Evolutionary conservation across 2,329 filamentous ascomycete genomes (phyloP), one percentile per base, ranked within the genome.

Genomic region (Grosmannia huntii): DNA sequence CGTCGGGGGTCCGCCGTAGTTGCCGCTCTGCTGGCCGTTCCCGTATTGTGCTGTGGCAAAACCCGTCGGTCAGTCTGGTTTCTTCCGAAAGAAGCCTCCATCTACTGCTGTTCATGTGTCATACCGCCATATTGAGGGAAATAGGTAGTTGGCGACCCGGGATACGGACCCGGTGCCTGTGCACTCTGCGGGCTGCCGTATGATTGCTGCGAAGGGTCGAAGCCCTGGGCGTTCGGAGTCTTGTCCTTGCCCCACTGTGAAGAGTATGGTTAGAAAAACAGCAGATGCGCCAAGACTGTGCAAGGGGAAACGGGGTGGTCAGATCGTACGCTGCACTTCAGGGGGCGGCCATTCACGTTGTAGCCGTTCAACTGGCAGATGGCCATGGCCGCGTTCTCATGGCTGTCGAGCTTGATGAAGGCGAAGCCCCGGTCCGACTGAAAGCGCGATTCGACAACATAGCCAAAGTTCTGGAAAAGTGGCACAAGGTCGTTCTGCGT

Each of bases 321-420:
- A 44, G 19, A 19, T 44, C 92, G 76, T 87, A 97, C 92, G 73
- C 92, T 97, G 81, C 94, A 99, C 81, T 99, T 99, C 66, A 99
- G 75, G 57, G 94, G 94, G 64, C 94, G 86, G 56, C 94, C 94
- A 68, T 99, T 96, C 66, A 99, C 92, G 65, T 96, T 95, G 76
- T 97, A 99, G 36, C 92, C 92, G 67, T 92, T 97, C 68, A 99
- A 81, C 70, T 97, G 91, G 74, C 94, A 99, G 68, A 99, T 99
- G 38, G 91, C 90, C 87, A 96, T 96, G 57, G 94, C 91, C 3
- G 94, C 94, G 68, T 96, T 96, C 75, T 99, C 94, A 68, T 99
- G 94, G 7, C 85, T 87, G 71, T 99, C 94, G 91, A 99, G 96
- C 79, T 99, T 99, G 73, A 99, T 90, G 71, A 99, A 99, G 9